Conservation (phyloP, 352 stramenopile genomes). For the Phytopythium mirpurense region DNA sequence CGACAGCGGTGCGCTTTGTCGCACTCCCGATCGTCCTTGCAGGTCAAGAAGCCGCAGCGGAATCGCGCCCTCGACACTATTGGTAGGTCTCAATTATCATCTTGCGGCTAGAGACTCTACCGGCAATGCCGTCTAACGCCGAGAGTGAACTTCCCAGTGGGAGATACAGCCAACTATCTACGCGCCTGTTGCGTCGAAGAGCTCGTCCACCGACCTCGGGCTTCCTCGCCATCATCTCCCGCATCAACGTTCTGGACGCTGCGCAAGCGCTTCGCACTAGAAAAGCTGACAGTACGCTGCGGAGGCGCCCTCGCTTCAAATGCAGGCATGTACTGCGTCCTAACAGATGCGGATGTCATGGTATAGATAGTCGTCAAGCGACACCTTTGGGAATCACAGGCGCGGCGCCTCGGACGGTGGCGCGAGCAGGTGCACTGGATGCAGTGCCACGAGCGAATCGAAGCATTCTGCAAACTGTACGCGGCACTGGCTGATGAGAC, state of each 20-base stretch:
- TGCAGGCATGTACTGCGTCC: too few species aligned
- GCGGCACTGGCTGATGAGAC: conserved; percentile 1
- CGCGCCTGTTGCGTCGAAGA: conserved; percentile 37
- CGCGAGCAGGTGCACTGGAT: conserved; percentile 9
- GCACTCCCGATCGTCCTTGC: too few species aligned
- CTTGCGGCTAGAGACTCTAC: too few species aligned
- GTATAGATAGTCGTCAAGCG: not conserved
- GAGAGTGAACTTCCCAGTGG: conserved; percentile 19
- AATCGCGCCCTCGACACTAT: too few species aligned
- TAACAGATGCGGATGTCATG: not conserved
- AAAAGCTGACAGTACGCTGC: conserved; percentile 31
- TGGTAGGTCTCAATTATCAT: too few species aligned
- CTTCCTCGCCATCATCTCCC: not conserved
- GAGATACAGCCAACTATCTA: conserved; percentile 20
- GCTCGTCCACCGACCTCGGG: conserved; percentile 9
- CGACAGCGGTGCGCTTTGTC: not conserved
- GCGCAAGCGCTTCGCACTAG: conserved; percentile 29
- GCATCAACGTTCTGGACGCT: conserved; percentile 14
- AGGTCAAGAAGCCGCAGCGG: not conserved
- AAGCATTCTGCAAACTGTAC: conserved; percentile 46
- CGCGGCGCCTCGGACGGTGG: conserved; percentile 25
- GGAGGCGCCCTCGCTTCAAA: not conserved
- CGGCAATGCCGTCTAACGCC: not conserved
- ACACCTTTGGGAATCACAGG: not conserved
- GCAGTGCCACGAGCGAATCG: conserved; percentile 20